Evolutionary conservation across 2,329 filamentous ascomycete species (phyloP).

Genomic region (Alternaria triticina): DNA sequence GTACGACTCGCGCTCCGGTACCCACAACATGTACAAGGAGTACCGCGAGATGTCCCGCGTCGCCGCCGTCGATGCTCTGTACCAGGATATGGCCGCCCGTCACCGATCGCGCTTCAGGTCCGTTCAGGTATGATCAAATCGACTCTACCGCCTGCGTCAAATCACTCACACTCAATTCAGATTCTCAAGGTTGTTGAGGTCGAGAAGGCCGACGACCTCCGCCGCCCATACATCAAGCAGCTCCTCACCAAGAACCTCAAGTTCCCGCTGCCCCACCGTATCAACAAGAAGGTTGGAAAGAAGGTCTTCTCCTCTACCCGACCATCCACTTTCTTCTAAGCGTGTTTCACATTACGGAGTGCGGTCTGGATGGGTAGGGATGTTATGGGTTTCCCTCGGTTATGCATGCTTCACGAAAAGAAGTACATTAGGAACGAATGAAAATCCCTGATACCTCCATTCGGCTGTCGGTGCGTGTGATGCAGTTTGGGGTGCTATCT

Average conservation of each 20-base stretch:
- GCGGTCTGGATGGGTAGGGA: constrained; percentile 48
- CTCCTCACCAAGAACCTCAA: constrained; percentile 92
- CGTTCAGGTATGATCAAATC: constrained; percentile 78
- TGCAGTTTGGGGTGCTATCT: constrained; percentile 22
- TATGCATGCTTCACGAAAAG: constrained; percentile 51
- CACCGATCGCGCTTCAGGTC: constrained; percentile 98
- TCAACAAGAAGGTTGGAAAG: constrained; percentile 80
- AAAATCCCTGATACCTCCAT: constrained; percentile 50
- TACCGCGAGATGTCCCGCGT: constrained; percentile 98
- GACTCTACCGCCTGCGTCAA: background rate
- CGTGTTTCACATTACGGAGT: constrained; percentile 50
- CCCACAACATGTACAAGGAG: constrained; percentile 99
- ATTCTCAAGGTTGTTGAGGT: constrained; percentile 98
- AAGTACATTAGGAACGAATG: constrained; percentile 53
- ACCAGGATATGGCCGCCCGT: constrained; percentile 99
- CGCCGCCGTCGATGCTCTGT: constrained; percentile 94
- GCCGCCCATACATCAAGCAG: constrained; percentile 99
- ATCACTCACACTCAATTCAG: constrained; percentile 55
- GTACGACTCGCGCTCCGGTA: constrained; percentile 99
- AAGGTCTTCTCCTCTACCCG: constrained; percentile 93
- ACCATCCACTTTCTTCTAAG: constrained; percentile 97
- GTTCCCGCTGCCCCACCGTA: constrained; percentile 98
- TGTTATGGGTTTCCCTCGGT: constrained; percentile 49
- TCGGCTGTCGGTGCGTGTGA: constrained; percentile 29
- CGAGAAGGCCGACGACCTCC: constrained; percentile 92